Percentiles rank a stretch among this genome's conserved stretches.
phyloP scores from a whole-genome alignment of 2,329 filamentous ascomycete genomes.

The Cladosporium cucumerinum region DNA sequence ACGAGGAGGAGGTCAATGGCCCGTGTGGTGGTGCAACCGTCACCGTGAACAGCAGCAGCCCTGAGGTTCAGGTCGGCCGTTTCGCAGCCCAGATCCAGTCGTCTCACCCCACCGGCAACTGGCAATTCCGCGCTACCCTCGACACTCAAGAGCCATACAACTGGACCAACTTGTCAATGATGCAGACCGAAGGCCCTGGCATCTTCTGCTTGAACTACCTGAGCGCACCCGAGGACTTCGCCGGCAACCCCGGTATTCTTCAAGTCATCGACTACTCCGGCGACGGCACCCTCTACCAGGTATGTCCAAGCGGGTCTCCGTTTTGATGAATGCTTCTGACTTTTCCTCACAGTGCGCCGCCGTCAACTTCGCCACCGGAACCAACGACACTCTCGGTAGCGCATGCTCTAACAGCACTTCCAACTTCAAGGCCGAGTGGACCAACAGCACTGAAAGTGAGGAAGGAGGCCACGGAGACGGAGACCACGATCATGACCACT shows the following conservation, averaged over 20 bases:
- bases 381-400: slow-evolving; percentile 28
- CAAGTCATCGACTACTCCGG: slow-evolving; percentile 30
- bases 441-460: slow-evolving; percentile 14
- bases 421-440: slow-evolving; percentile 27
- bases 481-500: slow-evolving; percentile 3
- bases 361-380: slow-evolving; percentile 31
- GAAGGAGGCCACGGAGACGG: background rate
- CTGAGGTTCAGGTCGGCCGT: slow-evolving; percentile 28
- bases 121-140: slow-evolving; percentile 29
- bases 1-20: slow-evolving; percentile 27
- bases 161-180: slow-evolving; percentile 29
- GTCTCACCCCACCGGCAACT: slow-evolving; percentile 29
- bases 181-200: slow-evolving; percentile 28
- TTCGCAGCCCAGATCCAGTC: slow-evolving; percentile 30
- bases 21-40: slow-evolving; percentile 31
- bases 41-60: slow-evolving; percentile 24
- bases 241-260: slow-evolving; percentile 29
- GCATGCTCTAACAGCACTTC: slow-evolving; percentile 24
- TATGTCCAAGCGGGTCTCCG: slow-evolving; percentile 16
- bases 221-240: slow-evolving; percentile 27
- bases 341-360: slow-evolving; percentile 28
- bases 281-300: slow-evolving; percentile 34
- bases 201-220: slow-evolving; percentile 30
- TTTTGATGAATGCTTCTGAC: background rate
- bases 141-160: slow-evolving; percentile 30